phyloP scores from a whole-genome alignment of 306 rosid species.

The Elaeagnus macrophylla region DNA sequence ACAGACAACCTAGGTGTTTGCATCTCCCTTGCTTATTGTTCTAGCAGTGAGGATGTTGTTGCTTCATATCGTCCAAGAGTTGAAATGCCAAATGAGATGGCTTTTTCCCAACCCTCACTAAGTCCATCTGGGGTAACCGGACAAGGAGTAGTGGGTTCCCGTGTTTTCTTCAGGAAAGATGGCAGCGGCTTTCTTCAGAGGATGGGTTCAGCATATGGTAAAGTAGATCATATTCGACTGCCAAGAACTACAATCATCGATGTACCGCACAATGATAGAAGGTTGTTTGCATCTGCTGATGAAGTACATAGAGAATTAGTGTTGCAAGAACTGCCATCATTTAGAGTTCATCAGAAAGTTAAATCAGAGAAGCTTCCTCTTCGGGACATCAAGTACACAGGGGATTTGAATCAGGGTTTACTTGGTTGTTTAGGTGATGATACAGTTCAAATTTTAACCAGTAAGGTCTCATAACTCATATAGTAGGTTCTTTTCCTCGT shows the following conservation, averaged over 20 bases:
- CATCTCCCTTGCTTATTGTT: conserved; percentile 70
- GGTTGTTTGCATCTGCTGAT: conserved; percentile 57
- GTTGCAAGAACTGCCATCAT: conserved; percentile 73
- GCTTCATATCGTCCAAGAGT: conserved; percentile 78
- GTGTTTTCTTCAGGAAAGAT: conserved; percentile 39
- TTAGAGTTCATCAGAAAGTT: conserved; percentile 45
- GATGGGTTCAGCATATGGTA: conserved; percentile 42
- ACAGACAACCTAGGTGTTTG: conserved; percentile 70
- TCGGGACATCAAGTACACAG: conserved; percentile 67
- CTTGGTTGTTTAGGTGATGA: conserved; percentile 57
- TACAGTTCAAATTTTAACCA: conserved; percentile 47
- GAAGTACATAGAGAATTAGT: conserved; percentile 42
- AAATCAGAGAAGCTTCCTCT: conserved; percentile 36
- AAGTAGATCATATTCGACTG: conserved; percentile 49
- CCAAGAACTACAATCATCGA: conserved; percentile 57
- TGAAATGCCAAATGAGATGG: conserved; percentile 29
- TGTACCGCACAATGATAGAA: conserved; percentile 17
- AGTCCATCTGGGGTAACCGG: conserved; percentile 38
- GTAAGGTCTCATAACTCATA: conserved; percentile 29
- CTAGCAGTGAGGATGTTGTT: conserved; percentile 60
- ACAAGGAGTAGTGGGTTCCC: conserved; percentile 60
- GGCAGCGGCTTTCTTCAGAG: conserved; percentile 26
- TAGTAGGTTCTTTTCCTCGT: background rate
- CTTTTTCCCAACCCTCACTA: conserved; percentile 37
- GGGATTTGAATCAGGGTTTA: conserved; percentile 28